Base-by-base conservation (phyloP, 1,139 yeast genomes). In the Eremothecium coryli region DNA sequence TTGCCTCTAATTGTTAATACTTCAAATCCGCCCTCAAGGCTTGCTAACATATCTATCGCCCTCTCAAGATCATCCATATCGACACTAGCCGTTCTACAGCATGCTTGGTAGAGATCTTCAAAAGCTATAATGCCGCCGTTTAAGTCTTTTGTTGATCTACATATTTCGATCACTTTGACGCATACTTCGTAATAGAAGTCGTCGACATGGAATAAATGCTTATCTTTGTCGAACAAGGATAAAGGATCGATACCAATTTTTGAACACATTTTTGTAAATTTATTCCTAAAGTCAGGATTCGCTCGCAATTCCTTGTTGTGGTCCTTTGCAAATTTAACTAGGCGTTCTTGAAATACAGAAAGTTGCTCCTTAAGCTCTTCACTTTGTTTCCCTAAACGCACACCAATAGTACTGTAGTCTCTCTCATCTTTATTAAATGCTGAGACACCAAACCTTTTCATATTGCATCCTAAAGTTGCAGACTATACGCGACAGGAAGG, bases 181-280 rank as follows among this genome's bases (percentile, higher is more conserved):
- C 84, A 73, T 23, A 86, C 59, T 29, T 79, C 85, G 40, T 75
- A 71, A 43, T 67, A 65, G 48, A 70, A 76, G 45, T 78, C 84
- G 15, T 68, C 66, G n/a, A 62, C 65, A 33, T 64, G 50, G 50
- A 56, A 42, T 51, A 62, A 32, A 68, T 62, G 58, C 25, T 49
- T 46, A 35, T 54, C 51, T 27, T 43, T 48, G 30, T 54, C 54
- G 32, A 53, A 54, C 11, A 56, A 25, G 24, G 77, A 78, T 26
- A 84, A 56, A 1, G 94, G 90, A 52, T 85, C 94, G n/a, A 84
- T 75, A 1, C 94, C 95, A 13, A 82, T 76, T 49, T 80, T 75
- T 15, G 69, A 65, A 48, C 94, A 82, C 68, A 85, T 76, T 40
- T 73, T 71, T 30, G 82, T 73, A 58, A 85, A 84, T 51, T 80